Base-by-base conservation (phyloP, 2,329 filamentous ascomycete genomes). In the Microdochium paspali region DNA sequence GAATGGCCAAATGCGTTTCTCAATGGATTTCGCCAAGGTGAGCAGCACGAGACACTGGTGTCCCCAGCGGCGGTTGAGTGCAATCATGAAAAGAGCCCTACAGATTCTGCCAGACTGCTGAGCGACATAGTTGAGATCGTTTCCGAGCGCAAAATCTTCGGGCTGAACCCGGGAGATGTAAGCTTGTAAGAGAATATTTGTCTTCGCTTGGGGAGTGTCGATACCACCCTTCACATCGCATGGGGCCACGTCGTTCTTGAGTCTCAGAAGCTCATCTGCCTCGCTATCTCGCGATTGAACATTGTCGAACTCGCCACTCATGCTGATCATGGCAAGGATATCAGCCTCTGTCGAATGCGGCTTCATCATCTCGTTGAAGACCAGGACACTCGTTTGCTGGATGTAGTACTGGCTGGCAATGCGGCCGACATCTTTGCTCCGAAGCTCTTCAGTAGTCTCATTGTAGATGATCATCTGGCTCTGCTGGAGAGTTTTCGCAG, bases 381-480 rank as follows among this genome's bases (percentile, higher is more conserved):
- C 87, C 62, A 97, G 85, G 52, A 98, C 85, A 63, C 88, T 96
- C 13, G 85, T 86, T 59, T 98, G 90, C 44, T 94, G 74, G 44
- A 98, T 91, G 60, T 98, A 98, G 61, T 85, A 98, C 64, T 98
- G 91, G 64, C 91, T 97, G 15, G 93, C 93, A 62, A 98, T 98
- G 15, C 93, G 84, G 3, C 93, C 93, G 45, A 97, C 85, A 58
- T 98, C 91, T 64, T 98, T 98, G 50, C 90, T 87, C 50, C 89
- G 83, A 9, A 98, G 78, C 58, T 96, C 91, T 56, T 96, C 91
- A 0, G 91, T 98, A 18, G 75, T 80, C 60, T 97, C 93, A 55
- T 98, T 96, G 72, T 91, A 98, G 48, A 98, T 93, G 58, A 98
- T 93, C 94, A 98, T 98, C 66, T 98, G 93, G 56, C 88, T 95